phyloP scores from a whole-genome alignment of 352 stramenopile genomes.

The Aphanomyces cochlioides region DNA sequence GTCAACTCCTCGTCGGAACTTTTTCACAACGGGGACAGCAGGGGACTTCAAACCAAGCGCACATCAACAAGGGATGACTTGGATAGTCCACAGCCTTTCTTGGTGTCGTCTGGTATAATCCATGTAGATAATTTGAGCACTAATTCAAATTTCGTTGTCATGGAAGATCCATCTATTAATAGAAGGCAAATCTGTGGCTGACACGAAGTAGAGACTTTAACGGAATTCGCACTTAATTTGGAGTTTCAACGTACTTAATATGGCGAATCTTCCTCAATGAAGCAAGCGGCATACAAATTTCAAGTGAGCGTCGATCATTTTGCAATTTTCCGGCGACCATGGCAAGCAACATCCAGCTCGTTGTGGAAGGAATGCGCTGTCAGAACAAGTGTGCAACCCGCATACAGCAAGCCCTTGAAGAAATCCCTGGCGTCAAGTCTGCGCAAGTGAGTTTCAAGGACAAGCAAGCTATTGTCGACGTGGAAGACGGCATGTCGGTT shows the following conservation, averaged over 20 bases:
- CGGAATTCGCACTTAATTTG: slow-evolving; percentile 5
- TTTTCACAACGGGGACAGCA: too few species aligned
- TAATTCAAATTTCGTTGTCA: too few species aligned
- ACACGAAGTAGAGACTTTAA: slow-evolving; percentile 11
- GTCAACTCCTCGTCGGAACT: too few species aligned
- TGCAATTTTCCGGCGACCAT: slow-evolving; percentile 4
- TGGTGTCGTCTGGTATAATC: too few species aligned
- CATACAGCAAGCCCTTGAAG: slow-evolving; percentile 74
- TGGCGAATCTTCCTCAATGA: not conserved
- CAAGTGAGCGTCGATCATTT: slow-evolving; percentile 21
- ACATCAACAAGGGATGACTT: too few species aligned
- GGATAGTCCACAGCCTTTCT: too few species aligned
- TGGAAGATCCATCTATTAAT: too few species aligned
- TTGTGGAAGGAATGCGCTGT: slow-evolving; percentile 79
- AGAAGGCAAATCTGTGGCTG: not conserved
- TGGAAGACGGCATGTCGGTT: slow-evolving; percentile 63
- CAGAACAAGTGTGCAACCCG: slow-evolving; percentile 82
- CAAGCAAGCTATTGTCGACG: slow-evolving; percentile 67
- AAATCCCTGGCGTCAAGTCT: slow-evolving; percentile 74
- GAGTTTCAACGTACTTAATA: not conserved
- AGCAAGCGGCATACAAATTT: slow-evolving; percentile 12
- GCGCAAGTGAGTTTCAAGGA: slow-evolving; percentile 81
- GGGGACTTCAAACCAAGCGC: too few species aligned
- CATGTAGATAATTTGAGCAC: too few species aligned
- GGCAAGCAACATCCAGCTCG: not conserved